These are phyloP conservation scores for Agarophyton chilense DNA, from an alignment of 23 red algal species.

Conservation along the genomic window DNA sequence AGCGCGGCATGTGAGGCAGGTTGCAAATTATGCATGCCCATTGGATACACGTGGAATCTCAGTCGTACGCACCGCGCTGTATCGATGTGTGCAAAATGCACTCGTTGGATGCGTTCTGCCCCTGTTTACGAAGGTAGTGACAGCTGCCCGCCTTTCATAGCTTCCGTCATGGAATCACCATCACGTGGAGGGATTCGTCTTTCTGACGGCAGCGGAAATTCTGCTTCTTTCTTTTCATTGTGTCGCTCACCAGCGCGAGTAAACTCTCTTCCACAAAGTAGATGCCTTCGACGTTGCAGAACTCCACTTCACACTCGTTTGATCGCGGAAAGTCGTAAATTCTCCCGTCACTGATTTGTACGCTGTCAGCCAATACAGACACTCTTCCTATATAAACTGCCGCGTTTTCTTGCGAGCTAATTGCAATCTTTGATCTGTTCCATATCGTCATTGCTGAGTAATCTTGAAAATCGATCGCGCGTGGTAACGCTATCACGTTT, in stretches of 20 bases:
- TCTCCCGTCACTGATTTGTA: constrained; percentile 9
- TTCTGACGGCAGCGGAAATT: neutral
- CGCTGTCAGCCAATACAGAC: neutral
- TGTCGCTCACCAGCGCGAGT: constrained; percentile 46
- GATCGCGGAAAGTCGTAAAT: constrained; percentile 56
- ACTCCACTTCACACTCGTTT: constrained; percentile 22
- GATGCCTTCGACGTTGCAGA: constrained; percentile 60
- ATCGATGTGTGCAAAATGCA: constrained; percentile 1
- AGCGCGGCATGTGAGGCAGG: neutral
- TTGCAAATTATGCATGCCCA: constrained; percentile 56
- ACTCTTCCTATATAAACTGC: constrained; percentile 58
- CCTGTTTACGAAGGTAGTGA: neutral
- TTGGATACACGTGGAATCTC: constrained; percentile 50
- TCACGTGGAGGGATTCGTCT: constrained; percentile 44
- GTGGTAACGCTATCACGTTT: constrained; percentile 20
- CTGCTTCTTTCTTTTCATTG: constrained; percentile 61
- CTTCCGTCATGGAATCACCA: constrained; percentile 21
- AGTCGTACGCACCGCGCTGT: neutral
- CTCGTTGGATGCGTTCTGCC: neutral
- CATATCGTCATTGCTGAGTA: constrained; percentile 49
- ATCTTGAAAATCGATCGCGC: constrained; percentile 32
- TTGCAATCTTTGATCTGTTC: constrained; percentile 16
- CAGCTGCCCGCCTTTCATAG: too few relatives aligned
- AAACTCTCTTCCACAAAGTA: constrained; percentile 19
- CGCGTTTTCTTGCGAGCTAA: constrained; percentile 57